Evolutionary conservation across 306 rosid species (phyloP).

Genomic region (Hippophae tibetana): DNA sequence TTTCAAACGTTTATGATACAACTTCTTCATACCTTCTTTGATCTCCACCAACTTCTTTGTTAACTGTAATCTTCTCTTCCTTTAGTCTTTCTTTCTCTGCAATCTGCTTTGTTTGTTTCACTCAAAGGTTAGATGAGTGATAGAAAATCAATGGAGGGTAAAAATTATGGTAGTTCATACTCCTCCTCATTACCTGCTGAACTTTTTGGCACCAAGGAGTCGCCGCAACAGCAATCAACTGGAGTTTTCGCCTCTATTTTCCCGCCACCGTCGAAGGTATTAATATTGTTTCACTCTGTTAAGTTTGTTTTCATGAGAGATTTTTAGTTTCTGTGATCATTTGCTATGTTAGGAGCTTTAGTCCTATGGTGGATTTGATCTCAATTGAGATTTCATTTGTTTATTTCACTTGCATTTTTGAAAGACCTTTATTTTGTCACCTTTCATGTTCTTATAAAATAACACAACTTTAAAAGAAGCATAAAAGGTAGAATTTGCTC

Average conservation of each 20-base stretch:
- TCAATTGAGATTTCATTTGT: slow-evolving; percentile 3
- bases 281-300: neutral
- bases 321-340: neutral
- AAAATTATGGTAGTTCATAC: slow-evolving; percentile 22
- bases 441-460: too few species aligned
- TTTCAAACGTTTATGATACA: slow-evolving; percentile 12
- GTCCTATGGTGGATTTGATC: neutral
- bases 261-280: slow-evolving; percentile 38
- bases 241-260: slow-evolving; percentile 39
- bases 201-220: slow-evolving; percentile 39
- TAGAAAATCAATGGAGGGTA: slow-evolving; percentile 26
- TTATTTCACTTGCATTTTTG: neutral
- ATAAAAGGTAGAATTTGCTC: neutral
- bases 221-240: slow-evolving; percentile 23
- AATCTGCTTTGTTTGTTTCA: neutral
- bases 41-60: slow-evolving; percentile 1
- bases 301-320: neutral
- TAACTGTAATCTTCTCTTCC: slow-evolving; percentile 2
- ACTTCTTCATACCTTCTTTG: neutral
- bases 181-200: slow-evolving; percentile 42
- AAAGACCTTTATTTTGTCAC: too few species aligned
- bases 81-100: slow-evolving; percentile 10
- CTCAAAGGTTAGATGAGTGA: neutral
- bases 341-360: too few species aligned
- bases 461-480: too few species aligned